phyloP scores from a whole-genome alignment of 257 asterid genomes.

The Galeopsis tetrahit region DNA sequence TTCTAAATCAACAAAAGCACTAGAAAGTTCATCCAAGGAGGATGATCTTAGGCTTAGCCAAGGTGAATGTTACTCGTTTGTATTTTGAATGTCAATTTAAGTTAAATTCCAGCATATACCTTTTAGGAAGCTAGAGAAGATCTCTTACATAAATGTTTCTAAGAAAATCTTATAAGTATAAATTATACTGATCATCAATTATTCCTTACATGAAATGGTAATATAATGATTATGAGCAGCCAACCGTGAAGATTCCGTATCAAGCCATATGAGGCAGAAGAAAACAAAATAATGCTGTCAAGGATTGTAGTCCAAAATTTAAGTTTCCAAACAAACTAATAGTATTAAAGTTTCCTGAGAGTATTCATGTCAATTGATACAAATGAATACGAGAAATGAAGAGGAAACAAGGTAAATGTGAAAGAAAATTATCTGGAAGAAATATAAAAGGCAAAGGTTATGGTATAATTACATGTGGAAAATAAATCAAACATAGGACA shows the following conservation, averaged over 20 bases:
- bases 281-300: background rate
- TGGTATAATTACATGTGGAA: background rate
- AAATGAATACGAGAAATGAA: background rate
- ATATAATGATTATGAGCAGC: background rate
- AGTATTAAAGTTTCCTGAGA: constrained; percentile 3
- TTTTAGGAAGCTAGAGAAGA: constrained; percentile 14
- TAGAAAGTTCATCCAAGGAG: background rate
- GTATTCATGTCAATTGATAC: constrained; percentile 1
- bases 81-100: background rate
- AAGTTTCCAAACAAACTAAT: constrained; percentile 5
- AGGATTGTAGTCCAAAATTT: background rate
- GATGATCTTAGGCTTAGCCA: background rate
- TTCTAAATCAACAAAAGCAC: constrained; percentile 17
- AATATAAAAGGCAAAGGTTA: background rate
- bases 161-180: background rate
- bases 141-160: background rate
- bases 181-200: constrained; percentile 2
- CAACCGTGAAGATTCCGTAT: background rate
- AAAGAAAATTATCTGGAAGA: constrained; percentile 10
- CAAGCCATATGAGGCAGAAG: constrained; percentile 13
- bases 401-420: constrained; percentile 4
- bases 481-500: background rate
- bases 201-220: background rate
- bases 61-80: constrained; percentile 1
- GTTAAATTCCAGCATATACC: background rate